Base-by-base conservation (phyloP, 1,284 basidiomycete genomes). In the Rhodotorula sp. region DNA sequence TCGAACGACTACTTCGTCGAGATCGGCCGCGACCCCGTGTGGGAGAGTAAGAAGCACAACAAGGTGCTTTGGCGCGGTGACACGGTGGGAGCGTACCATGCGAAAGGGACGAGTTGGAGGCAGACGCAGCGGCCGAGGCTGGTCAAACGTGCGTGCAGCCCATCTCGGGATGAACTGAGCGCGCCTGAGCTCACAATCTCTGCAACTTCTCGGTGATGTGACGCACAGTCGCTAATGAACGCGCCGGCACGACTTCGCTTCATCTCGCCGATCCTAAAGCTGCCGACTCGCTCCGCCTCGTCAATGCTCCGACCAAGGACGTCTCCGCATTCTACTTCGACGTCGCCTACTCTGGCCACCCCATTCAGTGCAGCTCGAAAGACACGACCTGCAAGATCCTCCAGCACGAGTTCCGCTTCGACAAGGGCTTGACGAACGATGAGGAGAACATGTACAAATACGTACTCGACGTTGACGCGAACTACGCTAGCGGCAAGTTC, bases 11-110 rank as follows among this genome's bases (percentile, higher is more conserved):
- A 68, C 62, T 74, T 64, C 53, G 52, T 46, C 20, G 57, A 60
- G 30, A 67, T 75, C 22, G 76, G 74, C 24, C 65, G 46, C 27
- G 71, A 72, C 52, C 70, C 54, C 79, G 77, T 46, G 22, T 84
- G 83, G 82, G 79, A 81, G 79, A 74, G 77, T 54, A 77, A 81
- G 53, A 81, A 81, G 69, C 70, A 72, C 30, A 72, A 79, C 66
- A 80, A 80, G 72, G 75, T 79, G 4, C 77, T 77, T 5, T 78
- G 78, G 81, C 78, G 82, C 34, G 82, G 82, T 1, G 78, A 81
- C 20, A 78, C 81, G 22, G 82, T 81, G 2, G 82, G 82, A 9
- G 39, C 59, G 17, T 71, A 59, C 34, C 47, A 56, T 56, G 62
- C 59, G 9, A 62, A 51, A 29, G 66, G 61, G 10, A 59, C 56